Evolutionary conservation across 2,329 filamentous ascomycete species (phyloP), one percentile per base, ranked within the genome.

Genomic region (Ascochyta viciae-villosae): DNA sequence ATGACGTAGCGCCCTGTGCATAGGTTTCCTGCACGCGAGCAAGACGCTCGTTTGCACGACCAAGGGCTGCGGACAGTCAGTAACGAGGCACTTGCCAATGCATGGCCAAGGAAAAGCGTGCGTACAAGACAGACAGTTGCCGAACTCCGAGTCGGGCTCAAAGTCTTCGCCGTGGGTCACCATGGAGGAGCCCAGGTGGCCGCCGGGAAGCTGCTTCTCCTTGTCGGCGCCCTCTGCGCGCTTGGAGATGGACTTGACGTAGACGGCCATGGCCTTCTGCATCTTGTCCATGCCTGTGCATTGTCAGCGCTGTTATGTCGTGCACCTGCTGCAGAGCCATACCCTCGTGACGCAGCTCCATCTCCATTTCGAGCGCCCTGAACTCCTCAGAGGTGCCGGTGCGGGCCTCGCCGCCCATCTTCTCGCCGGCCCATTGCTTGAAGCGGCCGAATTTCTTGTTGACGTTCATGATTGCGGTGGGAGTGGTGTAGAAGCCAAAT

Each of bases 371-470:
- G 68, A 98, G 80, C 57, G 86, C 85, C 79, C 91, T 96, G 84
- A 98, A 98, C 71, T 97, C 90, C 48, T 98, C 92, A 0, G 91
- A 90, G 62, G 92, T 87, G 74, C 83, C 87, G 9, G 94, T 97
- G 80, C 92, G 95, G 78, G 88, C 85, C 78, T 97, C 93, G 63
- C 86, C 87, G 68, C 94, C 94, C 91, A 98, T 96, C 79, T 93
- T 91, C 81, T 98, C 94, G 66, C 92, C 92, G 34, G 93, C 92
- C 94, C 94, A 98, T 89, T 98, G 94, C 82, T 94, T 96, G 82
- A 96, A 89, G 73, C 94, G 89, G 79, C 93, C 94, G 74, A 98
- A 87, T 76, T 96, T 96, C 83, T 96, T 96, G 78, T 87, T 88
- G 76, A 88, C 81, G 68, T 86, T 85, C 83, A 85, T 86, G 53